Conservation (phyloP, 129 eudicot genomes). For the Solidago caesia region DNA sequence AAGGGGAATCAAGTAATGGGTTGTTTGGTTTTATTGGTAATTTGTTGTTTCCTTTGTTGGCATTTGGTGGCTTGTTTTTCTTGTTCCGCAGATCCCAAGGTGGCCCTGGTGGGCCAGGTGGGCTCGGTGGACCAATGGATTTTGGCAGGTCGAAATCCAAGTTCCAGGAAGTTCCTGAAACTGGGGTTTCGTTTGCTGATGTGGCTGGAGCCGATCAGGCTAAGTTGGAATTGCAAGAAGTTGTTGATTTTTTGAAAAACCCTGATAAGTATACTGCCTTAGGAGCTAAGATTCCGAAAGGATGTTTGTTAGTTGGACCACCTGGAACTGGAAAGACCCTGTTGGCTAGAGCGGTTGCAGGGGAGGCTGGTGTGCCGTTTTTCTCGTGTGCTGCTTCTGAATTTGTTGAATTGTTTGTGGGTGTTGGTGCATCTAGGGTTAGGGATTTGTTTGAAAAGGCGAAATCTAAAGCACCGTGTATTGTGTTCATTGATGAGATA, state of each 20-base stretch:
- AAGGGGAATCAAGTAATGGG: conserved; percentile 92
- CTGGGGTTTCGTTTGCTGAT: conserved; percentile 92
- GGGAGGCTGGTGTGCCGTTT: conserved; percentile 92
- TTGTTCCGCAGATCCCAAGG: conserved; percentile 85
- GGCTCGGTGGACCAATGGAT: conserved; percentile 96
- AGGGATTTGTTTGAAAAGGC: conserved; percentile 96
- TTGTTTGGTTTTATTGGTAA: conserved; percentile 75
- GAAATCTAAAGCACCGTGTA: conserved; percentile 83
- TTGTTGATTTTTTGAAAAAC: conserved; percentile 88
- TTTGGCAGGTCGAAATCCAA: conserved; percentile 94
- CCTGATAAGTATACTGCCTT: conserved; percentile 95
- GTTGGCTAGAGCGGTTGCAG: conserved; percentile 86
- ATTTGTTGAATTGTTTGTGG: conserved; percentile 90
- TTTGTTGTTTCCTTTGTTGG: conserved; percentile 70
- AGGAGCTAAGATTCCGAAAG: conserved; percentile 97
- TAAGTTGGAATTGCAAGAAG: conserved; percentile 82
- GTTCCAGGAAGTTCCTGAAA: conserved; percentile 98
- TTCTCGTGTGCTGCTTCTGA: conserved; percentile 95
- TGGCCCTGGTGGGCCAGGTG: conserved; percentile 94
- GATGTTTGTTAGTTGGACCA: conserved; percentile 91
- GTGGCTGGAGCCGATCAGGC: conserved; percentile 99
- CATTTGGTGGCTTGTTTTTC: conserved; percentile 87
- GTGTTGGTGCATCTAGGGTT: conserved; percentile 93
- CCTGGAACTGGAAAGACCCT: conserved; percentile 97
- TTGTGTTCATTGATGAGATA: conserved; percentile 95